A percentile compares a stretch with the other conserved stretches of the same genome.
Conservation (phyloP, 106 monocot species). For the Dioscorea dumetorum region DNA sequence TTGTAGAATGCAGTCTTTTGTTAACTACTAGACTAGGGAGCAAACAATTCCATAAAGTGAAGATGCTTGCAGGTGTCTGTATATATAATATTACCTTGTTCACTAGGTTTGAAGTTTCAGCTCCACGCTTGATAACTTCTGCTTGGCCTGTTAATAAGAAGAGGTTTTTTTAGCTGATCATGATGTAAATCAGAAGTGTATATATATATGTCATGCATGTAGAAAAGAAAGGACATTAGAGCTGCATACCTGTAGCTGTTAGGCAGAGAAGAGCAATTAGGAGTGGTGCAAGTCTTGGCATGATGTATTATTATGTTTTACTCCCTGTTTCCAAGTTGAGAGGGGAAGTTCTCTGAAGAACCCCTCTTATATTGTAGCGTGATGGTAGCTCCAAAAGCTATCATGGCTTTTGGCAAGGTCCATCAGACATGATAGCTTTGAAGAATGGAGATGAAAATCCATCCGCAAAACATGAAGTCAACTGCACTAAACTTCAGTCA, state of each 20-base stretch:
- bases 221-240: neutral
- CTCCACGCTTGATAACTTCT: neutral
- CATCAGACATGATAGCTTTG: slow-evolving; percentile 5
- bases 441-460: slow-evolving; percentile 8
- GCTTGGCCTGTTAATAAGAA: neutral
- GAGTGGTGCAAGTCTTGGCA: slow-evolving; percentile 13
- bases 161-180: neutral
- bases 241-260: neutral
- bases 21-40: neutral
- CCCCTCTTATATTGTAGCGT: neutral
- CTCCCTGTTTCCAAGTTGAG: neutral
- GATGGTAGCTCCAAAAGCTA: slow-evolving; percentile 1
- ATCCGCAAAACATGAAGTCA: slow-evolving; percentile 14
- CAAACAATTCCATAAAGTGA: neutral
- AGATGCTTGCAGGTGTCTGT: neutral
- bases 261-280: slow-evolving; percentile 3
- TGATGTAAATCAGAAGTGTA: neutral
- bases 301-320: neutral
- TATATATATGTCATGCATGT: neutral
- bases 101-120: slow-evolving; percentile 3
- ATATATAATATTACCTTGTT: slow-evolving; percentile 2
- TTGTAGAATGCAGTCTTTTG: neutral
- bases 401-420: slow-evolving; percentile 3
- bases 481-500: slow-evolving; percentile 9
- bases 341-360: neutral